Evolutionary conservation across 2,329 filamentous ascomycete species (phyloP), one percentile per base, ranked within the genome.

Genomic region (Ceratocystis papillata): DNA sequence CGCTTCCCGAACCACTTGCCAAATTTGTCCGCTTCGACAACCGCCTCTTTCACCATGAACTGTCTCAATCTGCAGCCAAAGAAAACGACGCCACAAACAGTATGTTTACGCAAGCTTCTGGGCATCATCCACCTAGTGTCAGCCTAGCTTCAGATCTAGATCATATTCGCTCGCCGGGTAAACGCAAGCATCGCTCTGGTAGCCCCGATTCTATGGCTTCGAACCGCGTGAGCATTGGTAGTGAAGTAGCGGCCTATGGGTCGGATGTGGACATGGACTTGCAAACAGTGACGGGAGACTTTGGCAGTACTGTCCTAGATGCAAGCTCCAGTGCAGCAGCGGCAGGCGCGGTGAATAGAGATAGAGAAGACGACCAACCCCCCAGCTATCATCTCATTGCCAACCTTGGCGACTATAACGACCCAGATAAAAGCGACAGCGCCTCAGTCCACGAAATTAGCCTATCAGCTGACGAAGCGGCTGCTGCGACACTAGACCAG

Each of bases 11-110:
- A 15, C 68, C 71, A 1, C 69, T 75, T 8, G 73, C 80, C 72
- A 75, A 76, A 41, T 84, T 84, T 70, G 75, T 80, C 4, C 76
- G 75, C 48, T 76, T 75, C 46, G 81, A 84, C 63, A 84, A 83
- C 69, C 77, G 77, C 66, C 74, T 75, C 1, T 84, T 84, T 71
- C 76, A 76, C 20, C 75, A 78, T 62, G 81, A 84, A 69, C 73
- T 83, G 5, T 73, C 73, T 22, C 74, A 55, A 30, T 61, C 63
- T 30, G 28, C 63, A 2, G 17, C 63, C 22, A 15, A 45, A 15
- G 53, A 33, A 17, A 28, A 57, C 12, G 22, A 57, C 10, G 10
- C 44, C 25, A 60, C 59, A 1, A 22, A 41, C 28, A 17, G 22
- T 8, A 45, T 30, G 22, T 57, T 28, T 17, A 57, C 10, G 12